phyloP scores from a whole-genome alignment of 2,329 filamentous ascomycete species.

The Pseudogymnoascus sp. region DNA sequence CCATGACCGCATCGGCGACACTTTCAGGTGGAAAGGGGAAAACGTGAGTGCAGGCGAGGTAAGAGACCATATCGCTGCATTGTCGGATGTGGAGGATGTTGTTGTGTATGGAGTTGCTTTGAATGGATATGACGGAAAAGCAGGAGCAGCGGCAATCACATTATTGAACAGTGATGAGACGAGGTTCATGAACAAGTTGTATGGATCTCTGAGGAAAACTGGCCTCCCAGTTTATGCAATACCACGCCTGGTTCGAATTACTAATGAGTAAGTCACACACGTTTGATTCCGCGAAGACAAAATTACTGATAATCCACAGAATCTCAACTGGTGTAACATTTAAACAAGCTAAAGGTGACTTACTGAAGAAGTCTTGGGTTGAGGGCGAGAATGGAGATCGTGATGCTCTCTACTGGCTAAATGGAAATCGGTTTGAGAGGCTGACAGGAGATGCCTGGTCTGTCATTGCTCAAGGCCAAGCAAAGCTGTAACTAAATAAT shows the following conservation, averaged over 20 bases:
- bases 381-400: constrained; percentile 25
- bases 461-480: constrained; percentile 35
- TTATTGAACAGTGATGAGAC: constrained; percentile 31
- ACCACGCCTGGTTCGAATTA: constrained; percentile 40
- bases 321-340: constrained; percentile 42
- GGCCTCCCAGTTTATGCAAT: constrained; percentile 41
- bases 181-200: constrained; percentile 33
- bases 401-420: constrained; percentile 39
- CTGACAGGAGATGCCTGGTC: constrained; percentile 34
- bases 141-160: constrained; percentile 39
- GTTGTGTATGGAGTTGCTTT: constrained; percentile 37
- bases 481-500: constrained; percentile 31
- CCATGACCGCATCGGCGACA: constrained; percentile 45
- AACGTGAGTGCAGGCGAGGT: constrained; percentile 41
- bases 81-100: constrained; percentile 36
- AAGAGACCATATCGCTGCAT: constrained; percentile 36
- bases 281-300: neutral
- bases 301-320: constrained; percentile 14
- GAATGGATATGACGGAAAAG: constrained; percentile 41
- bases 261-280: constrained; percentile 33
- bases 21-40: constrained; percentile 46
- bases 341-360: constrained; percentile 40
- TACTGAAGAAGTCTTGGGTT: constrained; percentile 37
- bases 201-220: constrained; percentile 33
- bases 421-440: constrained; percentile 33